Evolutionary conservation across 495 filamentous ascomycete genomes (phyloP), one percentile per base, ranked within the genome.

Genomic region (Hypoxylon subgilvum): DNA sequence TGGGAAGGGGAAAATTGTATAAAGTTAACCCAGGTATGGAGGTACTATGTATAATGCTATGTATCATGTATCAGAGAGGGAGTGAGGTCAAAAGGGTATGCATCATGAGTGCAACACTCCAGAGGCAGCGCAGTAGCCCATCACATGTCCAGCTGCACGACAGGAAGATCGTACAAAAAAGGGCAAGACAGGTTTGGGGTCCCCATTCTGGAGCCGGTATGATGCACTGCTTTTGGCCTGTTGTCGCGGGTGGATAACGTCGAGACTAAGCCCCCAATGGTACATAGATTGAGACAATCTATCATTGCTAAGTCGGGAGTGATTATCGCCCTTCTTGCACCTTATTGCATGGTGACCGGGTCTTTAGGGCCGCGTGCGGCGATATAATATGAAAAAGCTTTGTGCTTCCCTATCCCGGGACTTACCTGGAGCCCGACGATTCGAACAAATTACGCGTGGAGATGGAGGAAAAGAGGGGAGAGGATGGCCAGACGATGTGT

Each of bases 261-360:
- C 14, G 23, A 47, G 46, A 40, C 59, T 43, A 52, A 45, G 52
- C 59, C 59, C 59, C 59, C 59, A 63, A 63, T 63, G 46, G 46
- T 43, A 62, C n/a, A n/a, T n/a, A 27, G 18, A 39, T 49, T 54
- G 31, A 54, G 49, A 53, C 38, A 23, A 34, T 32, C 31, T 36
- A 35, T 43, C 36, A 36, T 7, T 44, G 16, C 36, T 36, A 27
- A 44, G 27, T 62, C 58, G 58, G 58, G 52, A 47, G 45, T 56
- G 52, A 51, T 56, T 23, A 17, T 27, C 51, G 41, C 41, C 39
- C 39, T 40, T 30, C 14, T 46, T 30, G 40, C 40, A 28, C 27
- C 27, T 30, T 5, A 10, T 30, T 12, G 43, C 42, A 48, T 54
- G 16, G 49, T 35, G 49, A 4, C 31, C 9, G 9, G n/a, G n/a